A percentile compares a stretch with the other conserved stretches of the same genome.
These are phyloP conservation scores for Cicer bijugum DNA, from an alignment of 306 rosid genomes.

Conservation along the genomic window DNA sequence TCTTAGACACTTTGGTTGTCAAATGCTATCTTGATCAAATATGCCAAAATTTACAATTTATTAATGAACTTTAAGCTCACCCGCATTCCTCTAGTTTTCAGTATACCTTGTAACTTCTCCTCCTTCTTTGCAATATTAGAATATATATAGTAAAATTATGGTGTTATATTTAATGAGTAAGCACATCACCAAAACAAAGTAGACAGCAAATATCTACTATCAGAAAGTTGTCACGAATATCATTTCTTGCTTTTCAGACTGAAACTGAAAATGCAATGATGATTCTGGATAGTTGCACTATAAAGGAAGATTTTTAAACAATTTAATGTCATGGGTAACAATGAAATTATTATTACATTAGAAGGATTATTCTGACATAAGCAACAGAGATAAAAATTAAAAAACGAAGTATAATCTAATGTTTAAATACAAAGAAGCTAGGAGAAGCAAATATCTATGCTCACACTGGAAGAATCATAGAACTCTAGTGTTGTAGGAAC, in stretches of 20 bases:
- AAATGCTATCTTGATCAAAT: neutral
- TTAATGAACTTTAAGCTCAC: neutral
- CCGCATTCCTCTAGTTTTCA: neutral
- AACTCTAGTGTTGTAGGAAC: conserved; percentile 87
- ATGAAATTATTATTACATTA: conserved; percentile 33
- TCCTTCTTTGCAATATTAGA: conserved; percentile 20
- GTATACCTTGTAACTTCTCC: conserved; percentile 26
- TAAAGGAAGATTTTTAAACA: conserved; percentile 6
- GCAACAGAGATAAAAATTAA: conserved; percentile 26
- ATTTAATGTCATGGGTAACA: conserved; percentile 20
- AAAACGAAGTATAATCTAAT: conserved; percentile 36
- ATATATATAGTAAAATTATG: conserved; percentile 18
- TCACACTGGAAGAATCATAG: conserved; percentile 51
- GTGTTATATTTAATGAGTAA: conserved; percentile 19
- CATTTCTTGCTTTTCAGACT: conserved; percentile 33
- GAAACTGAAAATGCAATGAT: conserved; percentile 18
- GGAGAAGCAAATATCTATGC: conserved; percentile 47
- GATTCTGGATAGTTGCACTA: conserved; percentile 6
- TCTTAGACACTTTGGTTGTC: neutral
- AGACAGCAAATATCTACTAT: conserved; percentile 15
- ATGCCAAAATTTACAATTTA: neutral
- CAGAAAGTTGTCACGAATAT: conserved; percentile 11
- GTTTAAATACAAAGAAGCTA: conserved; percentile 48
- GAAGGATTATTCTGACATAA: conserved; percentile 32
- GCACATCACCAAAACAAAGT: conserved; percentile 22